phyloP scores from a whole-genome alignment of 2,329 filamentous ascomycete genomes.

The Pseudogymnoascus sp. region DNA sequence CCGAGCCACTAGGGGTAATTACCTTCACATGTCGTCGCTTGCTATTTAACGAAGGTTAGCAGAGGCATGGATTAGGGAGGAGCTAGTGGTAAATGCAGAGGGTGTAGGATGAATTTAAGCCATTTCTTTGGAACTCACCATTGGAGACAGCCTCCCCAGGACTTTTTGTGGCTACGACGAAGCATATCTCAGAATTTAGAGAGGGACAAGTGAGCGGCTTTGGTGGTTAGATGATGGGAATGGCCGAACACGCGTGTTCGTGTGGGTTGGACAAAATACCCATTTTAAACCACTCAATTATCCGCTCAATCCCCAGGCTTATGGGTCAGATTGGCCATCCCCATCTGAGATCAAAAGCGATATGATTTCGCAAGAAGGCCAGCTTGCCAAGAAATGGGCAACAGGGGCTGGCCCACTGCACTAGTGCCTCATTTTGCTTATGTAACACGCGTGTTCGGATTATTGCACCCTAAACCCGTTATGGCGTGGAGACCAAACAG shows the following conservation, averaged over 20 bases:
- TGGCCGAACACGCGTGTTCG: not conserved
- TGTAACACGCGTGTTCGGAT: not conserved
- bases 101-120: not conserved
- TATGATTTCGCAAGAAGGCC: not conserved
- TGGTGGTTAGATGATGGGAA: not conserved
- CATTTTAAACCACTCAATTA: not conserved
- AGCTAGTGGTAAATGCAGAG: not conserved
- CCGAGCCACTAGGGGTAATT: not conserved
- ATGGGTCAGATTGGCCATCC: not conserved
- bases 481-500: not conserved
- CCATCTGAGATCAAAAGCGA: not conserved
- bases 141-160: constrained; percentile 25
- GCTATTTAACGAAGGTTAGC: constrained; percentile 13
- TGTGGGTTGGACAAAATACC: not conserved
- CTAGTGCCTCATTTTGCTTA: not conserved
- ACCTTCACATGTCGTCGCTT: constrained; percentile 29
- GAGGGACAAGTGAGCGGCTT: not conserved
- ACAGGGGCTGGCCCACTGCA: not conserved
- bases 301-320: not conserved
- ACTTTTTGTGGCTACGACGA: constrained; percentile 28
- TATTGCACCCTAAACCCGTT: not conserved
- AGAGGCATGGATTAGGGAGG: not conserved
- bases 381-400: not conserved
- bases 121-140: constrained; percentile 16
- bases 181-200: constrained; percentile 10